These are phyloP conservation scores for Przewalskia tangutica DNA, from an alignment of 257 asterid species.

Conservation along the genomic window DNA sequence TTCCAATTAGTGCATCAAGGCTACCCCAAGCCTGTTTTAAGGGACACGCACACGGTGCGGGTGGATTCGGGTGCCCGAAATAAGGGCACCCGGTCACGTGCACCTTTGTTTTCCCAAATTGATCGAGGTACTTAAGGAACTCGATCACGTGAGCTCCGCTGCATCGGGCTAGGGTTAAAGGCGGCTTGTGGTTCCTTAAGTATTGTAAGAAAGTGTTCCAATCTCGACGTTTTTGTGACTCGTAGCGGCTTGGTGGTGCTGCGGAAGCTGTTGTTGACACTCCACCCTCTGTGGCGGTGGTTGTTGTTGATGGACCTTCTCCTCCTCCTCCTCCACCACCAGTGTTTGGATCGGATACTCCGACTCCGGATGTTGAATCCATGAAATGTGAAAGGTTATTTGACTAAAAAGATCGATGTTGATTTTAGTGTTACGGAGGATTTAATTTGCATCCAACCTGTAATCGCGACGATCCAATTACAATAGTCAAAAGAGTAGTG, in stretches of 20 bases:
- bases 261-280: constrained; percentile 17
- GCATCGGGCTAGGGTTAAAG: constrained; percentile 28
- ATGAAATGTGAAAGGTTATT: not conserved
- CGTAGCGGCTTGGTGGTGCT: constrained; percentile 34
- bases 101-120: constrained; percentile 43
- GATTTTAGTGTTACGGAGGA: not conserved
- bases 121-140: constrained; percentile 38
- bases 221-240: constrained; percentile 41
- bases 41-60: constrained; percentile 36
- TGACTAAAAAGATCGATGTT: not conserved
- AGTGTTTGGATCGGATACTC: constrained; percentile 2
- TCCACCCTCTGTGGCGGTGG: constrained; percentile 4
- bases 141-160: constrained; percentile 52
- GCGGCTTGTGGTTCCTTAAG: constrained; percentile 36
- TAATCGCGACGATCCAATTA: not conserved
- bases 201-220: constrained; percentile 43
- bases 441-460: not conserved
- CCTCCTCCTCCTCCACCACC: constrained; percentile 7
- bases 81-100: constrained; percentile 34
- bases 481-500: not conserved
- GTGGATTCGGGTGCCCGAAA: constrained; percentile 40
- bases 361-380: constrained; percentile 27
- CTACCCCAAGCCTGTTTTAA: constrained; percentile 45
- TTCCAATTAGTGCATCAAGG: constrained; percentile 42
- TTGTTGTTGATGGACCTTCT: constrained; percentile 14